These are phyloP conservation scores for Skeletonema tropicum DNA, from an alignment of 108 stramenopile species.

Conservation along the genomic window DNA sequence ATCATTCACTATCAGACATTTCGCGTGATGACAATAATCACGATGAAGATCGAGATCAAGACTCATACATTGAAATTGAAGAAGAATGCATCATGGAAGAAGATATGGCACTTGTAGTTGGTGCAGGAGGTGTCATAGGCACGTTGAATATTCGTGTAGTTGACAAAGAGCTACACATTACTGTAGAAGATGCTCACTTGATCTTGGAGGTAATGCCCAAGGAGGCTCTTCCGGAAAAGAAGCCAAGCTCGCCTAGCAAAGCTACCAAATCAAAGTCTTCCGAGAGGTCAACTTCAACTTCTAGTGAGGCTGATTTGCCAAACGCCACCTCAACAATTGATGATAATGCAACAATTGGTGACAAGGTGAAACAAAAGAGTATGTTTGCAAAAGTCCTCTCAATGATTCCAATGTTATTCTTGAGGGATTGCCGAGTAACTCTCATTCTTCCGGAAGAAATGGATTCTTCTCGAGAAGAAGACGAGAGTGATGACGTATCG, in stretches of 20 bases:
- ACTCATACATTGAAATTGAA: slow-evolving; percentile 54
- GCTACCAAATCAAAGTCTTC: slow-evolving; percentile 26
- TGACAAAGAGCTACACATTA: slow-evolving; percentile 69
- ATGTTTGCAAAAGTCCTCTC: slow-evolving; percentile 61
- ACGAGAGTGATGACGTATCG: slow-evolving; percentile 18
- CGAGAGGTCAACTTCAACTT: slow-evolving; percentile 11
- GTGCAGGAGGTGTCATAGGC: slow-evolving; percentile 73
- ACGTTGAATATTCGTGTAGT: slow-evolving; percentile 71
- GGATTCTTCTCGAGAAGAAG: slow-evolving; percentile 26
- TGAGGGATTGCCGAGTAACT: slow-evolving; percentile 73
- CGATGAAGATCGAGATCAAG: slow-evolving; percentile 36
- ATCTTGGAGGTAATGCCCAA: slow-evolving; percentile 65
- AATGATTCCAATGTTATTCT: slow-evolving; percentile 72
- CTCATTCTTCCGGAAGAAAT: slow-evolving; percentile 54
- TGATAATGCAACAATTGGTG: slow-evolving; percentile 55
- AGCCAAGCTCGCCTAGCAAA: slow-evolving; percentile 16
- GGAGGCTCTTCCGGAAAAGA: slow-evolving; percentile 25
- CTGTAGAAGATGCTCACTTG: slow-evolving; percentile 80
- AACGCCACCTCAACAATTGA: slow-evolving; percentile 13
- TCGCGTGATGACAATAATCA: neutral
- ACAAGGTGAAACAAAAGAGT: slow-evolving; percentile 71
- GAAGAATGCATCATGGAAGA: slow-evolving; percentile 51
- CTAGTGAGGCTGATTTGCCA: slow-evolving; percentile 20
- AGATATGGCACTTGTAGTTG: slow-evolving; percentile 58
- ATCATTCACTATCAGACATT: neutral